Conservation (phyloP, 148 eudicot species). For the Rhododendron kiyosumense region DNA sequence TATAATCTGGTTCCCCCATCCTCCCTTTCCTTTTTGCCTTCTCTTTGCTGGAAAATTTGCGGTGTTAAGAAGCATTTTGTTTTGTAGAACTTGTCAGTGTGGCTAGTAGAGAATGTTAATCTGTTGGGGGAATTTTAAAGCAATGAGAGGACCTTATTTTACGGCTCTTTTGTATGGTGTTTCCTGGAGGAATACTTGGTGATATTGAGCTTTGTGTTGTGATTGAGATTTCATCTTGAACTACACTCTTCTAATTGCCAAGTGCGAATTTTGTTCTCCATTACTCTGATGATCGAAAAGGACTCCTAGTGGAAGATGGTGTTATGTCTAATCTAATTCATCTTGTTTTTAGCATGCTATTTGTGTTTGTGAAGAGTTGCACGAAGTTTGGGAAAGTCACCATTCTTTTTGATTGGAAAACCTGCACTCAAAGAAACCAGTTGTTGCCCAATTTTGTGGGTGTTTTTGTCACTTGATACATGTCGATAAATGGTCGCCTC, state of each 20-base stretch:
- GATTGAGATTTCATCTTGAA: neutral
- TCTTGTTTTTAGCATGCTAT: neutral
- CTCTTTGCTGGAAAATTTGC: neutral
- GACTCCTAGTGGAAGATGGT: neutral
- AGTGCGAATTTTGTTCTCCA: neutral
- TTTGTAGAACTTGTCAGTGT: neutral
- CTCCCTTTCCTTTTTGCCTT: neutral
- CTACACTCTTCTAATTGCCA: neutral
- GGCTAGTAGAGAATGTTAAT: neutral
- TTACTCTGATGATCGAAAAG: neutral
- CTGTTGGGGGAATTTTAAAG: neutral
- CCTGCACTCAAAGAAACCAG: neutral
- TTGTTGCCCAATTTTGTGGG: no score
- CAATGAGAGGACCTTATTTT: neutral
- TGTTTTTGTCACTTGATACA: no score
- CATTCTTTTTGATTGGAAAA: neutral
- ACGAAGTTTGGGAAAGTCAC: neutral
- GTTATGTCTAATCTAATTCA: neutral
- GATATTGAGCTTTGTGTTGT: slow-evolving; percentile 1
- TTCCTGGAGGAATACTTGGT: neutral
- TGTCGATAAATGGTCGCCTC: no score
- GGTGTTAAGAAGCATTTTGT: neutral
- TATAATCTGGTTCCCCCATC: neutral
- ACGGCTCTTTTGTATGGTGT: neutral
- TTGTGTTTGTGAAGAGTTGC: neutral